A percentile compares a stretch with the other conserved stretches of the same genome.
Evolutionary conservation across 164 flowering plant species (phyloP).

Genomic region (Stephania japonica): DNA sequence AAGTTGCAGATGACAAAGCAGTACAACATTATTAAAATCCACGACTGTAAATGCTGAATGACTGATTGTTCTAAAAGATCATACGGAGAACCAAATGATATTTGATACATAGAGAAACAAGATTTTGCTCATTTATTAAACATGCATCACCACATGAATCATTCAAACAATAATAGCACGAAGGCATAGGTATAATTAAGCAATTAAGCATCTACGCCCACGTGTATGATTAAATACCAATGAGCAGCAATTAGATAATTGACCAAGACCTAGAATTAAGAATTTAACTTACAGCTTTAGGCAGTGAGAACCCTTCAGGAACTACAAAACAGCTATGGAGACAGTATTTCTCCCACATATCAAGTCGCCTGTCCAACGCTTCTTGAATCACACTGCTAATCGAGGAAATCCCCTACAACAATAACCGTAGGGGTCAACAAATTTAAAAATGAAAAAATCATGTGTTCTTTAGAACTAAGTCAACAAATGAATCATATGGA

Average conservation of each 20-base stretch:
- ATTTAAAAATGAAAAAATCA: no score
- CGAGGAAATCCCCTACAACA: constrained; percentile 46
- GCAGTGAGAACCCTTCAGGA: constrained; percentile 63
- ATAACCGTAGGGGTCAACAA: constrained; percentile 6
- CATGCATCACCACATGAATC: no score
- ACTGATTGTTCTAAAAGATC: no score
- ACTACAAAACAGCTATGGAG: constrained; percentile 61
- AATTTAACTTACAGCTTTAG: constrained; percentile 53
- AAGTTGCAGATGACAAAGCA: background rate
- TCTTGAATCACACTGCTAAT: constrained; percentile 41
- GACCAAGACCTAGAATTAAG: no score
- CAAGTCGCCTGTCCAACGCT: constrained; percentile 47
- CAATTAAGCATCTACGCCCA: no score
- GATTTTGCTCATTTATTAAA: no score
- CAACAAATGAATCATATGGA: no score
- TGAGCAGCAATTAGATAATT: no score
- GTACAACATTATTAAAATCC: background rate
- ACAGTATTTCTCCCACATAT: constrained; percentile 84
- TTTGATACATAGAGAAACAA: background rate
- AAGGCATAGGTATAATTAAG: no score
- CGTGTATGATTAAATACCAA: no score
- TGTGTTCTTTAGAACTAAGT: no score
- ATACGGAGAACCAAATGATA: background rate
- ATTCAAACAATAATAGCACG: no score
- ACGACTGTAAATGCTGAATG: background rate